Evolutionary conservation across 2,329 filamentous ascomycete species (phyloP), one percentile per base, ranked within the genome.

Genomic region (Colletotrichum sp.): DNA sequence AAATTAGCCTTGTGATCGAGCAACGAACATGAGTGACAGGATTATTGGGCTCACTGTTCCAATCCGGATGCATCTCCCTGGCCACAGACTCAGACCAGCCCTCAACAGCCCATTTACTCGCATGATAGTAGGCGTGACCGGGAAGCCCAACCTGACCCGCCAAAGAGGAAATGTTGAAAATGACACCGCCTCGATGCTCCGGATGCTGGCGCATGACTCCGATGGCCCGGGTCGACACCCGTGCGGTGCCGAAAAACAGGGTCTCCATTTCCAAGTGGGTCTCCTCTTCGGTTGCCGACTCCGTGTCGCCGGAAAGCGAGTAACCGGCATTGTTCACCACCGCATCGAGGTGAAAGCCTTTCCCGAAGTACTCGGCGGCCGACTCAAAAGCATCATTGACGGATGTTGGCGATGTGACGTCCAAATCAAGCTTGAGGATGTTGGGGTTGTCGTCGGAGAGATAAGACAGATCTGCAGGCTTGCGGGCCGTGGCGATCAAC

Each of bases 401-500:
- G 1, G 84, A 83, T 1, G 67, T 26, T 0, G 78, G 75, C 0
- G 84, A 88, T 0, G 86, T 89, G 3, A 91, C 88, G 71, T 90
- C 88, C 3, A 90, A 81, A 0, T 81, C 79, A 3, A 90, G 79
- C 76, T 88, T 89, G 75, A 90, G 83, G 34, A 89, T 80, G 65
- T 83, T 84, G 66, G 79, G 55, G 55, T 81, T 78, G 9, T 66
- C 67, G 24, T 83, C 79, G 1, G 86, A 83, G 10, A 90, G 82
- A 77, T 83, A 84, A 4, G 84, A 82, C 5, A 90, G 85, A n/a
- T 80, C 77, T 1, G 82, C 75, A 1, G 81, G 78, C 30, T 88
- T 85, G n/a, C 89, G 86, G 32, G 88, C 88, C 4, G 88, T 90
- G 3, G 87, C 88, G 30, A 90, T 83, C 3, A 90, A 79, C 61